Evolutionary conservation across 805 yeast species (phyloP).

Genomic region (Teunomyces aglyptinius): DNA sequence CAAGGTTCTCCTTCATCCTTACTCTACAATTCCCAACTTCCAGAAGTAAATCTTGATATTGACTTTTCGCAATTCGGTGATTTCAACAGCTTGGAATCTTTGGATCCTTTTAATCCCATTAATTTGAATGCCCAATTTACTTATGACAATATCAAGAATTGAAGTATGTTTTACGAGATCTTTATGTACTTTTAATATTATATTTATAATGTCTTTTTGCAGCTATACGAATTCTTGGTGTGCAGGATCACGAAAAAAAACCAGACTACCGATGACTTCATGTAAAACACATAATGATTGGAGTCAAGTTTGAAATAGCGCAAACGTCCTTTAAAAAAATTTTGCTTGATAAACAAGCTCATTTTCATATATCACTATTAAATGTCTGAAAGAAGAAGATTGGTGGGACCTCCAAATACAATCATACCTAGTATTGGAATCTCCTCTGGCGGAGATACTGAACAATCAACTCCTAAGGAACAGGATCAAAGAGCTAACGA

Average conservation of each 20-base stretch:
- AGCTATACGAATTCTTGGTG: neutral
- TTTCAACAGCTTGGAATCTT: slow-evolving; percentile 19
- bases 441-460: slow-evolving; percentile 10
- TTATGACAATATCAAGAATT: neutral
- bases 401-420: slow-evolving; percentile 78
- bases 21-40: slow-evolving; percentile 3
- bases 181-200: neutral
- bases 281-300: neutral
- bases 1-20: neutral
- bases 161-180: neutral
- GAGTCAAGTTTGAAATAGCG: neutral
- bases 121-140: neutral
- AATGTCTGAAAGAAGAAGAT: slow-evolving; percentile 71
- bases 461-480: neutral
- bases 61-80: slow-evolving; percentile 19
- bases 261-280: neutral
- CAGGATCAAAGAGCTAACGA: slow-evolving; percentile 11
- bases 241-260: neutral
- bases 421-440: slow-evolving; percentile 28
- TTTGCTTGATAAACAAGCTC: neutral
- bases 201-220: neutral
- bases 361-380: neutral
- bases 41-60: slow-evolving; percentile 17
- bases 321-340: neutral
- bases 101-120: slow-evolving; percentile 22